A percentile compares a stretch with the other conserved stretches of the same genome.
Conservation (phyloP, 1,284 basidiomycete genomes). For the Boletellus sp. region DNA sequence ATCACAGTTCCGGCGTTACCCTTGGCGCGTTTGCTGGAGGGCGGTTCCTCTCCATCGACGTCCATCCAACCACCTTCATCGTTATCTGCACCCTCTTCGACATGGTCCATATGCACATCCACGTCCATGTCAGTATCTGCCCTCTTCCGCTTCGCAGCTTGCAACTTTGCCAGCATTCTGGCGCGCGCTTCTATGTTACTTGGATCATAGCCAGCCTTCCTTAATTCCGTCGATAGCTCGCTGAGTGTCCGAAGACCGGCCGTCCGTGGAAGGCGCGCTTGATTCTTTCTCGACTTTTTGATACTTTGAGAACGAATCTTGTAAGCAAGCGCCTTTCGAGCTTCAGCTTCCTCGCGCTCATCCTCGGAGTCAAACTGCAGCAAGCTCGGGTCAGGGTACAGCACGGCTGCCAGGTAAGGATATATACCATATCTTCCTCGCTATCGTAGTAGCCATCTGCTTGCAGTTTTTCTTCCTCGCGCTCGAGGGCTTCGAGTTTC, state of each 20-base stretch:
- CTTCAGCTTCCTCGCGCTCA: slow-evolving; percentile 75
- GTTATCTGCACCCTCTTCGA: slow-evolving; percentile 41
- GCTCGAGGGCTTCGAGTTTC: slow-evolving; percentile 95
- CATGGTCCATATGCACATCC: slow-evolving; percentile 53
- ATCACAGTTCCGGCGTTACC: slow-evolving; percentile 57
- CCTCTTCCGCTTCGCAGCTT: slow-evolving; percentile 72
- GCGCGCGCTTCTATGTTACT: slow-evolving; percentile 87
- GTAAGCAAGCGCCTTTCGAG: slow-evolving; percentile 64
- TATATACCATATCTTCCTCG: slow-evolving; percentile 77
- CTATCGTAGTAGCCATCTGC: slow-evolving; percentile 94
- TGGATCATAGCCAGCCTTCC: slow-evolving; percentile 87
- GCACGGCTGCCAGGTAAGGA: neutral
- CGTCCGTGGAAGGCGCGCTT: slow-evolving; percentile 81
- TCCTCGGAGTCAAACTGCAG: slow-evolving; percentile 86
- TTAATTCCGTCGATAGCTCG: slow-evolving; percentile 81
- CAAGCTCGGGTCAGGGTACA: slow-evolving; percentile 5
- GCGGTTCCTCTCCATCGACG: slow-evolving; percentile 59
- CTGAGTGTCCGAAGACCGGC: slow-evolving; percentile 83
- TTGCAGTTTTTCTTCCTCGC: slow-evolving; percentile 92
- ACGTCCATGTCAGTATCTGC: slow-evolving; percentile 47
- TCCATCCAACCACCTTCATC: slow-evolving; percentile 58
- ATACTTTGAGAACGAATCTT: slow-evolving; percentile 76
- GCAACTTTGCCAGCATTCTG: slow-evolving; percentile 75
- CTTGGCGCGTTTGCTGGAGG: slow-evolving; percentile 59
- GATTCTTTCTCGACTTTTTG: slow-evolving; percentile 89